phyloP scores from a whole-genome alignment of 345 rosid genomes.

The Boechera stricta region DNA sequence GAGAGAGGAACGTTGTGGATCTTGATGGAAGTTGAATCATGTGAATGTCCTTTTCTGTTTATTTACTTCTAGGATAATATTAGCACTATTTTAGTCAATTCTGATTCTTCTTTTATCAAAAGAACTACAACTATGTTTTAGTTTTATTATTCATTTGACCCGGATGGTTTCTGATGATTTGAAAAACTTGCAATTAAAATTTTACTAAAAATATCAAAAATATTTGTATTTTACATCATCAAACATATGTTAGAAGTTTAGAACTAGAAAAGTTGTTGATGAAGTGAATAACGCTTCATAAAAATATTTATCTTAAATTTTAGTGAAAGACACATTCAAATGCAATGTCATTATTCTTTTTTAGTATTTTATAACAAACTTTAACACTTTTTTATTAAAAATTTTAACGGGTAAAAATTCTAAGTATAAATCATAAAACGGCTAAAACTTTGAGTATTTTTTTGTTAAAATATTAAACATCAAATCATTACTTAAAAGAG shows the following conservation, averaged over 20 bases:
- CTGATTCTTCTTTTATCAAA: not conserved
- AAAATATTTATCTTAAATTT: too few relatives aligned
- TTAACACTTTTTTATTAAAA: too few relatives aligned
- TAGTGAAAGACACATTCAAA: not conserved
- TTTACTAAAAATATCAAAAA: too few relatives aligned
- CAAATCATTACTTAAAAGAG: too few relatives aligned
- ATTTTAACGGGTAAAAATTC: too few relatives aligned
- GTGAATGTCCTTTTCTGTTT: constrained; percentile 33
- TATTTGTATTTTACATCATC: too few relatives aligned
- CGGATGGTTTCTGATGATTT: not conserved
- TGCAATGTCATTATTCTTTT: not conserved
- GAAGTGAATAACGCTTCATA: not conserved
- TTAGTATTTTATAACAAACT: not conserved
- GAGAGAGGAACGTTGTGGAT: constrained; percentile 38
- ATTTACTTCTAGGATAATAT: constrained; percentile 12
- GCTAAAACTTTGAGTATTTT: too few relatives aligned
- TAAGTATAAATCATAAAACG: too few relatives aligned
- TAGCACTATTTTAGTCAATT: not conserved
- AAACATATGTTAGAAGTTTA: too few relatives aligned
- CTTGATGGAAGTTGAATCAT: constrained; percentile 40
- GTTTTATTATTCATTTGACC: too few relatives aligned
- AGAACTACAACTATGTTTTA: not conserved
- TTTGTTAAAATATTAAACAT: too few relatives aligned
- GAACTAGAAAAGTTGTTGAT: too few relatives aligned
- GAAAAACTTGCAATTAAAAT: not conserved